phyloP scores from a whole-genome alignment of 2,329 filamentous ascomycete species.

The Penicillium hordei region DNA sequence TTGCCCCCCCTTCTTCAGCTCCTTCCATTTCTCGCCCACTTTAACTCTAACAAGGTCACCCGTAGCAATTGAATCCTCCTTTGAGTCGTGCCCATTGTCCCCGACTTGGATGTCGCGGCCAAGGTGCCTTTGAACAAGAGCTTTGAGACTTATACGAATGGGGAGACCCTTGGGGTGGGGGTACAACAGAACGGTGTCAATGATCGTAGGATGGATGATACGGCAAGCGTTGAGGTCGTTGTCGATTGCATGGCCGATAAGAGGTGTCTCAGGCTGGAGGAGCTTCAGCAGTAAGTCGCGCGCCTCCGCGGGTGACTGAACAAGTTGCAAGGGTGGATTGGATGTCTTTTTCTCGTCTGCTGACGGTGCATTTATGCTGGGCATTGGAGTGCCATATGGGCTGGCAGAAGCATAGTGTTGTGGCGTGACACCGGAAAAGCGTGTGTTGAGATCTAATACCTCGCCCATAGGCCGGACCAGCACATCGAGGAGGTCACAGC shows the following conservation, averaged over 20 bases:
- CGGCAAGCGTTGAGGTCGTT: conserved; percentile 89
- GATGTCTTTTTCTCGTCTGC: conserved; percentile 23
- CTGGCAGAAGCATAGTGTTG: conserved; percentile 72
- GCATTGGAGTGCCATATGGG: conserved; percentile 48
- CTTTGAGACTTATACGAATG: conserved; percentile 72
- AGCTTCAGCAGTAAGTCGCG: conserved; percentile 74
- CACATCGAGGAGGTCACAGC: conserved; percentile 74
- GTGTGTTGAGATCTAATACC: conserved; percentile 85
- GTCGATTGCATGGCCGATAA: conserved; percentile 91
- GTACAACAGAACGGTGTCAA: conserved; percentile 84
- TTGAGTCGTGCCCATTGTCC: conserved; percentile 76
- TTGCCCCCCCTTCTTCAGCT: conserved; percentile 69
- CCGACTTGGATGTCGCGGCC: conserved; percentile 76
- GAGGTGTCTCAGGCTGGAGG: conserved; percentile 72
- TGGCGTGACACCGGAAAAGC: conserved; percentile 82
- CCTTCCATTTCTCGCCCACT: conserved; percentile 68
- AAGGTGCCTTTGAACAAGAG: conserved; percentile 68
- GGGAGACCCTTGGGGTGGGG: conserved; percentile 74
- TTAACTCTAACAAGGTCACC: conserved; percentile 78
- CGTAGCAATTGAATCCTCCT: conserved; percentile 85
- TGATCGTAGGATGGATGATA: conserved; percentile 77
- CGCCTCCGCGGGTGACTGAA: conserved; percentile 71
- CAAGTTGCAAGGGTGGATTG: conserved; percentile 63
- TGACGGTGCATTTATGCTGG: conserved; percentile 24
- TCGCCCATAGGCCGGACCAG: conserved; percentile 81